phyloP scores from a whole-genome alignment of 306 rosid species.

The Trifolium repens region DNA sequence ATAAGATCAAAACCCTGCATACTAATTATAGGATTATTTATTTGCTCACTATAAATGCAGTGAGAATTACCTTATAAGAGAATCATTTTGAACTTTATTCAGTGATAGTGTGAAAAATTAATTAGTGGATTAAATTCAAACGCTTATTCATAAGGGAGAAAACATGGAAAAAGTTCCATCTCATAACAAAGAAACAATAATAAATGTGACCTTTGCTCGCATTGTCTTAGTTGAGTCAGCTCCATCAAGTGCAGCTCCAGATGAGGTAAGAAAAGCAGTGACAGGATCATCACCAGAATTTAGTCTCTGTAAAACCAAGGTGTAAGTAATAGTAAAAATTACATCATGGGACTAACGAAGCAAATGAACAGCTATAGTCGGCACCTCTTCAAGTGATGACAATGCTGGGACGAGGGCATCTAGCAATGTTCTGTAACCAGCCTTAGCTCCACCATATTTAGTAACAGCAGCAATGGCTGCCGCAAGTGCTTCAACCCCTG shows the following conservation, averaged over 20 bases:
- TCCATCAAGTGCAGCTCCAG: conserved; percentile 82
- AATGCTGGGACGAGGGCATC: conserved; percentile 95
- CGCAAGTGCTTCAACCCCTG: conserved; percentile 89
- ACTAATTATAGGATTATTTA: background rate
- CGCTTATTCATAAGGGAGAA: conserved; percentile 18
- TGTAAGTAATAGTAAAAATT: too few relatives aligned
- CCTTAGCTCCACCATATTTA: conserved; percentile 93
- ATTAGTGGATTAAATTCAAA: conserved; percentile 7
- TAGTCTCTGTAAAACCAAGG: conserved; percentile 65
- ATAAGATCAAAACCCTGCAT: background rate
- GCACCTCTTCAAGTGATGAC: conserved; percentile 75
- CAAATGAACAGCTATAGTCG: conserved; percentile 22
- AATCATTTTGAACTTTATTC: background rate
- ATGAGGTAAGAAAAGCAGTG: conserved; percentile 78
- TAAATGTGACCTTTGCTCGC: conserved; percentile 77
- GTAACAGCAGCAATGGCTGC: conserved; percentile 84
- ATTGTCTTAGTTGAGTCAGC: conserved; percentile 86
- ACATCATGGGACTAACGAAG: conserved; percentile 31
- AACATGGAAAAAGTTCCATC: background rate
- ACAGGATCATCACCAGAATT: conserved; percentile 70
- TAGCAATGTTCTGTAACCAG: conserved; percentile 91
- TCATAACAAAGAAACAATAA: conserved; percentile 25
- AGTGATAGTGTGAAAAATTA: background rate
- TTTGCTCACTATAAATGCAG: background rate
- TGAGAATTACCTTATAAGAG: background rate